Evolutionary conservation across 148 eudicot species (phyloP), one percentile per base, ranked within the genome.

Genomic region (Vaccinium macrocarpon): DNA sequence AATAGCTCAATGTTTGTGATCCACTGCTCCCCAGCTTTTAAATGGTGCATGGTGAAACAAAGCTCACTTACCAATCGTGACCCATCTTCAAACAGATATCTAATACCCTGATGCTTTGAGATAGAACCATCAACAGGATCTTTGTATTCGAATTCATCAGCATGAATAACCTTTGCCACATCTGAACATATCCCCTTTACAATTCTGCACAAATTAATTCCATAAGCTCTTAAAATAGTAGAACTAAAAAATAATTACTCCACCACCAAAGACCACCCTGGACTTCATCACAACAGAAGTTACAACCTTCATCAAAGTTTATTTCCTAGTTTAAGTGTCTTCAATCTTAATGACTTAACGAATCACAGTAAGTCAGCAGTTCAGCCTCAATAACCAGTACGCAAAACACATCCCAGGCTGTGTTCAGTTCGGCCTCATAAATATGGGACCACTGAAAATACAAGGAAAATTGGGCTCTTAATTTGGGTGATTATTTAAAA

Each of bases 51-150:
- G 15, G 27, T 42, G n/a, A 46, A 55, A 79, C 62, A 12, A 51
- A 86, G 16, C 25, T 2, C 46, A 38, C 86, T 90, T 88, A 96
- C 99, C 94, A 96, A 82, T 88, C 97, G 93, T 1, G 99, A 94
- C 4, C 98, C 98, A 80, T 96, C 99, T 89, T 91, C 97, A 90
- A 96, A 96, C 85, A 96, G 87, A 88, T 93, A 96, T 46, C 98
- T 92, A 81, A 96, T 92, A 29, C 99, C 98, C 94, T 96, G 99
- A 86, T 96, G 94, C 91, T 93, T 96, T 82, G 98, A 93, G 82
- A 96, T 82, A 79, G 99, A 96, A 84, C 98, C 92, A 89, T 96
- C 99, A 77, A 95, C 98, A 10, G 98, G 97, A 87, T 96, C 98
- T 89, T 90, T 96, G 93, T 96, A 96, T 86, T 94, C 97, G 78